These are phyloP conservation scores for Salinomyces thailandicus DNA, from an alignment of 2,329 filamentous ascomycete genomes.

Conservation along the genomic window DNA sequence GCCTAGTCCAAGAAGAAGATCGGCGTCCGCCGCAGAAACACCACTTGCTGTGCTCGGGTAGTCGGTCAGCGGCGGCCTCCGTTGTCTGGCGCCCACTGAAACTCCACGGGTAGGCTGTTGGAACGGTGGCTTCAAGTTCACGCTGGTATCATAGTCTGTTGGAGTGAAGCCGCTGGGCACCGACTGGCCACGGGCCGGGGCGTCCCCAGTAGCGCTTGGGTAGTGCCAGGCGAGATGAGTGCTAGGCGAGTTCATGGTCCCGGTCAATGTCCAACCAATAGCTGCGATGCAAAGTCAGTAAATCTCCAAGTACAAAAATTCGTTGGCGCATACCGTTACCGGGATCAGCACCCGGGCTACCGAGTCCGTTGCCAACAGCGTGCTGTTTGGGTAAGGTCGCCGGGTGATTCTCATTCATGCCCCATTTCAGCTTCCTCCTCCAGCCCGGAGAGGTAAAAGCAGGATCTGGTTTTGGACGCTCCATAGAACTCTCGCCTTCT, in stretches of 20 bases:
- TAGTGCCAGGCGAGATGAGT: slow-evolving; percentile 77
- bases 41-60: background rate
- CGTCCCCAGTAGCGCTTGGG: slow-evolving; percentile 39
- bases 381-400: slow-evolving; percentile 8
- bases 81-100: background rate
- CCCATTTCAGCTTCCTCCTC: slow-evolving; percentile 38
- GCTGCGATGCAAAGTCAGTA: slow-evolving; percentile 31
- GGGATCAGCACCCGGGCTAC: slow-evolving; percentile 40
- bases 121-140: background rate
- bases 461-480: slow-evolving; percentile 40
- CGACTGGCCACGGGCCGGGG: background rate
- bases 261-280: slow-evolving; percentile 80
- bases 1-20: slow-evolving; percentile 37
- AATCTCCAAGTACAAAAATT: slow-evolving; percentile 1
- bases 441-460: slow-evolving; percentile 43
- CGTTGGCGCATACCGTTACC: slow-evolving; percentile 47
- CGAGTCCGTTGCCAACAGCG: slow-evolving; percentile 20
- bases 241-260: slow-evolving; percentile 74
- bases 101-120: background rate
- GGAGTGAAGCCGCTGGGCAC: background rate
- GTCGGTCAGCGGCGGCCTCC: background rate
- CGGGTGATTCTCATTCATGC: slow-evolving; percentile 27
- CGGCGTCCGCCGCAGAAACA: slow-evolving; percentile 7
- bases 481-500: slow-evolving; percentile 63
- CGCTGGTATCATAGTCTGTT: background rate